Conservation (phyloP, 108 stramenopile species). For the Cylindrotheca fusiformis region DNA sequence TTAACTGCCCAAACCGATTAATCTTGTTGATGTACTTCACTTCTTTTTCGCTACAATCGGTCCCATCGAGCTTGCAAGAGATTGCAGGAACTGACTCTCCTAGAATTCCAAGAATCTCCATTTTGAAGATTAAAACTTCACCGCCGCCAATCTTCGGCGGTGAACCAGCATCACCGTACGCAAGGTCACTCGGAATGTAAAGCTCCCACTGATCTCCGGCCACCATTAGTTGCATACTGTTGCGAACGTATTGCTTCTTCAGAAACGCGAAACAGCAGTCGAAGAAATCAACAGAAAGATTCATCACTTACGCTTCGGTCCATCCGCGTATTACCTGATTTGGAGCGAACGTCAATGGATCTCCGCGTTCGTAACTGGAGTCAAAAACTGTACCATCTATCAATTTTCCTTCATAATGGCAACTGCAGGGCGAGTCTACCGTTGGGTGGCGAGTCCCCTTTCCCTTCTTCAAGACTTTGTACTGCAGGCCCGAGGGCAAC, state of each 20-base stretch:
- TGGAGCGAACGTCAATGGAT: slow-evolving; percentile 84
- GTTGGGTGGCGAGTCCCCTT: slow-evolving; percentile 60
- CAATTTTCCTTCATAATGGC: slow-evolving; percentile 91
- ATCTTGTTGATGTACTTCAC: slow-evolving; percentile 62
- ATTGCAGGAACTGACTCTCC: slow-evolving; percentile 41
- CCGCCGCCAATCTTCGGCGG: slow-evolving; percentile 71
- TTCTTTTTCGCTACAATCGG: slow-evolving; percentile 63
- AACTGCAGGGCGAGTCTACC: slow-evolving; percentile 66
- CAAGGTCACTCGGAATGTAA: slow-evolving; percentile 90
- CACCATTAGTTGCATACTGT: slow-evolving; percentile 97
- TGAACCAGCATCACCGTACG: slow-evolving; percentile 85
- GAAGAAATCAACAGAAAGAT: neutral
- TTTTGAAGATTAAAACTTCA: slow-evolving; percentile 81
- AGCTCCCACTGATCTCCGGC: slow-evolving; percentile 92
- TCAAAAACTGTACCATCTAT: slow-evolving; percentile 90
- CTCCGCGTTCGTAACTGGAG: slow-evolving; percentile 79
- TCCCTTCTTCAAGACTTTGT: slow-evolving; percentile 79
- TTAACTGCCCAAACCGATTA: slow-evolving; percentile 33
- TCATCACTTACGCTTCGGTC: slow-evolving; percentile 36
- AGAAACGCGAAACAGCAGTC: slow-evolving; percentile 9
- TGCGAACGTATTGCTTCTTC: too few relatives aligned
- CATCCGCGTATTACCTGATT: slow-evolving; percentile 89
- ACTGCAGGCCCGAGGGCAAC: slow-evolving; percentile 77
- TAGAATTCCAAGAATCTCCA: slow-evolving; percentile 80
- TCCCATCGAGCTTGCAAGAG: slow-evolving; percentile 35